Evolutionary conservation across 305 asterid genomes (phyloP), one percentile per base, ranked within the genome.

Genomic region (Coffea humblotiana): DNA sequence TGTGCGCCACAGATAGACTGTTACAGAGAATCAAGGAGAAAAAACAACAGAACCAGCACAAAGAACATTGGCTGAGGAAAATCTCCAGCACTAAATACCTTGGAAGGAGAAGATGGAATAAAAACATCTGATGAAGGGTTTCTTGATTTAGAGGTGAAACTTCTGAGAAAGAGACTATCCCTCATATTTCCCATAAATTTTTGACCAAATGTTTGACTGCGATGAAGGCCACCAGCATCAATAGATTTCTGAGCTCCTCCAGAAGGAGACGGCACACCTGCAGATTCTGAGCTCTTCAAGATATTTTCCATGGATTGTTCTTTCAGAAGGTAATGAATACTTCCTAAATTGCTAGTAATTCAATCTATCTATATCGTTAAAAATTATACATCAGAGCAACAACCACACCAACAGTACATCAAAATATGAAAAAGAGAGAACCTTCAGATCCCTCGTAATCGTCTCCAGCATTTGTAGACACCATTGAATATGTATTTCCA

Each of bases 191-290:
- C 98, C 98, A 96, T 96, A 81, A 96, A 83, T 78, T 90, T 94
- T 86, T 94, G 99, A 78, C 99, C 98, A 65, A 96, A 78, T 80
- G 99, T 94, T 89, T 96, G 99, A 89, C 72, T 93, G 75, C 94
- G 95, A 80, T 91, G 97, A 78, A 93, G 82, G 75, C 88, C 91
- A 86, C 81, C 94, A 47, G 80, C 82, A 75, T 86, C 93, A 74
- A 86, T 75, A 84, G 93, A 79, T 83, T 88, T 89, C 71, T 85
- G 83, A 74, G 75, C 85, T 85, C 85, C 89, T 70, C 94, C 95
- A 82, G 98, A 92, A 61, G 98, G 97, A 74, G 99, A 94, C 78
- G 98, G 91, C 54, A 84, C 65, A 83, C 96, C 99, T 96, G 86
- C 79, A 83, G 73, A 86, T 68, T 77, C 43, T 71, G 75, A 40